Conservation (phyloP, 2,329 filamentous ascomycete genomes). For the Colletotrichum simmondsii region DNA sequence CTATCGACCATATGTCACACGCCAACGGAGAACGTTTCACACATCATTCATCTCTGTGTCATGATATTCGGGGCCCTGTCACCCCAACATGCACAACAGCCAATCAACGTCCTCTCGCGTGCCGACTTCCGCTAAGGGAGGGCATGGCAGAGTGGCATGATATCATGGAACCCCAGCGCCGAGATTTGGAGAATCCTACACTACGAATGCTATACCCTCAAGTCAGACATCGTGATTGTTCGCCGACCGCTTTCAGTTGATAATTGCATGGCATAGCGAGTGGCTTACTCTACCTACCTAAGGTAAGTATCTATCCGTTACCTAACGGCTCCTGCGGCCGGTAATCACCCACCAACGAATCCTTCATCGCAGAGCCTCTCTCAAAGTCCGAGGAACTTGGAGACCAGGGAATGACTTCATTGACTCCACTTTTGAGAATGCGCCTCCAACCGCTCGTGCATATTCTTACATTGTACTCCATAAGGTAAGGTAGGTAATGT, state of each 20-base stretch:
- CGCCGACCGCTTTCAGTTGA: neutral
- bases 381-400: neutral
- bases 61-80: conserved; percentile 17
- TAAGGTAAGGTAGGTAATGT: too few species aligned
- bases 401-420: conserved; percentile 13
- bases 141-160: conserved; percentile 25
- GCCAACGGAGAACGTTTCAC: conserved; percentile 31
- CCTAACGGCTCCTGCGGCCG: neutral
- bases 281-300: neutral
- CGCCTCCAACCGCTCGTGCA: conserved; percentile 15
- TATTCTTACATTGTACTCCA: neutral
- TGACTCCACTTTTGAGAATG: conserved; percentile 1
- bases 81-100: conserved; percentile 1
- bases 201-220: neutral
- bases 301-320: neutral
- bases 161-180: conserved; percentile 29
- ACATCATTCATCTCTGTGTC: conserved; percentile 33
- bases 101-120: conserved; percentile 22
- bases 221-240: neutral
- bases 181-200: conserved; percentile 10
- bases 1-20: neutral
- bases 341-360: neutral
- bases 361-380: neutral
- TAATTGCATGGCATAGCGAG: neutral
- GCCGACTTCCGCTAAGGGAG: conserved; percentile 34